phyloP scores from a whole-genome alignment of 352 stramenopile genomes.

The Paralagenidium karlingii region DNA sequence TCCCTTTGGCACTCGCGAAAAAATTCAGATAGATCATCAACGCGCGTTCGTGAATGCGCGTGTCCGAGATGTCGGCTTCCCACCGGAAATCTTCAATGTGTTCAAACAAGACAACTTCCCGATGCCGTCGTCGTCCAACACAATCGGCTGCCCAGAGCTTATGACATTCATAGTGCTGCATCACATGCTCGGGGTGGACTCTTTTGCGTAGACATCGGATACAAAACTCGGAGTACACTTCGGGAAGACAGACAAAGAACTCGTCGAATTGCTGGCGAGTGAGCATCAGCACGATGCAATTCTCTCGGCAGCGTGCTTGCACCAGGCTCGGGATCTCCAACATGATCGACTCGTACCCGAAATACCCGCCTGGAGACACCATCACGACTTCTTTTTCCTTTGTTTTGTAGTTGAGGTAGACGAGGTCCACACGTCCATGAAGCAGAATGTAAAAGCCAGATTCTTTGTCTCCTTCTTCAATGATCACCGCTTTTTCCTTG shows the following conservation, averaged over 20 bases:
- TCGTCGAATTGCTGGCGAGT: slow-evolving; percentile 21
- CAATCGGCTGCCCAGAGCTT: slow-evolving; percentile 47
- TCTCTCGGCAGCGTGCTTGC: slow-evolving; percentile 16
- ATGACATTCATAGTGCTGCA: slow-evolving; percentile 55
- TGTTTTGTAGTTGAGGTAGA: slow-evolving; percentile 5
- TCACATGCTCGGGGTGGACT: slow-evolving; percentile 29
- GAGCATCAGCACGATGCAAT: slow-evolving; percentile 33
- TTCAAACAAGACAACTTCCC: slow-evolving; percentile 46
- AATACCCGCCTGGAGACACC: slow-evolving; percentile 40
- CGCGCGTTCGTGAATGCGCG: slow-evolving; percentile 30
- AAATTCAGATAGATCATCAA: slow-evolving; percentile 53
- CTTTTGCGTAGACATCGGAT: slow-evolving; percentile 48
- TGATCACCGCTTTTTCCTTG: slow-evolving; percentile 12
- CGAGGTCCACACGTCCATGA: slow-evolving; percentile 17
- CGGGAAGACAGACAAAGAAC: slow-evolving; percentile 37
- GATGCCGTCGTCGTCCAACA: slow-evolving; percentile 19
- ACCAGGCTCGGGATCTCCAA: slow-evolving; percentile 21
- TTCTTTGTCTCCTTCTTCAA: slow-evolving; percentile 12
- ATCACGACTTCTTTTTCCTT: slow-evolving; percentile 13
- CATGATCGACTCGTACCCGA: slow-evolving; percentile 53
- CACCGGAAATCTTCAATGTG: slow-evolving; percentile 58
- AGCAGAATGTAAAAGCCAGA: slow-evolving; percentile 34
- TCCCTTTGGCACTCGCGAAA: slow-evolving; percentile 17
- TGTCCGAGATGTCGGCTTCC: slow-evolving; percentile 31
- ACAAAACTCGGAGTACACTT: slow-evolving; percentile 54